Conservation (phyloP, 2,329 filamentous ascomycete genomes). For the Fulvia fulva region DNA sequence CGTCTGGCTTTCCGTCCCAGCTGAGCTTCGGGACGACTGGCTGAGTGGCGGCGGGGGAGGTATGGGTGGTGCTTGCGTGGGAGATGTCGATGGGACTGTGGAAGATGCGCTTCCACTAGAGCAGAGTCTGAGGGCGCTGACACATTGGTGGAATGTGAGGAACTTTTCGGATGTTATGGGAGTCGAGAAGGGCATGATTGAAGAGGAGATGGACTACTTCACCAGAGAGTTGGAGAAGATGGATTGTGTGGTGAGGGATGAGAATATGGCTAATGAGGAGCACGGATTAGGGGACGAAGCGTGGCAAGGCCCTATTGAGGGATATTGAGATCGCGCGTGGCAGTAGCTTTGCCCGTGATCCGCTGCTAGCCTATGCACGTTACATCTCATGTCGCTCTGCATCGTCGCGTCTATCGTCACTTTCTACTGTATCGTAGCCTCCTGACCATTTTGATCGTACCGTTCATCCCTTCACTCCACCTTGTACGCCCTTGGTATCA, state of each 20-base stretch:
- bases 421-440: background rate
- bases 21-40: slow-evolving; percentile 93
- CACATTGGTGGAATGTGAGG: slow-evolving; percentile 90
- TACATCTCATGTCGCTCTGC: background rate
- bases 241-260: slow-evolving; percentile 34
- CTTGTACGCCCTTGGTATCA: background rate
- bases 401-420: background rate
- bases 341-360: background rate
- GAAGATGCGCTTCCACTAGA: slow-evolving; percentile 90
- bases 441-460: background rate
- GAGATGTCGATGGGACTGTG: slow-evolving; percentile 85
- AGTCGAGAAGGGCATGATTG: slow-evolving; percentile 35
- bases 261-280: slow-evolving; percentile 16
- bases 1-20: slow-evolving; percentile 88
- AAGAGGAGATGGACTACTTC: slow-evolving; percentile 48
- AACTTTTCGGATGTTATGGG: slow-evolving; percentile 76
- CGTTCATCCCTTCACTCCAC: background rate
- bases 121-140: slow-evolving; percentile 81
- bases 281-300: slow-evolving; percentile 21
- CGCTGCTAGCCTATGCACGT: background rate
- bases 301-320: slow-evolving; percentile 28
- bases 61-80: slow-evolving; percentile 34
- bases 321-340: slow-evolving; percentile 23
- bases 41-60: slow-evolving; percentile 65
- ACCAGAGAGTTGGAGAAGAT: slow-evolving; percentile 48